phyloP scores from a whole-genome alignment of 495 filamentous ascomycete genomes.

The Trichoderma virens region DNA sequence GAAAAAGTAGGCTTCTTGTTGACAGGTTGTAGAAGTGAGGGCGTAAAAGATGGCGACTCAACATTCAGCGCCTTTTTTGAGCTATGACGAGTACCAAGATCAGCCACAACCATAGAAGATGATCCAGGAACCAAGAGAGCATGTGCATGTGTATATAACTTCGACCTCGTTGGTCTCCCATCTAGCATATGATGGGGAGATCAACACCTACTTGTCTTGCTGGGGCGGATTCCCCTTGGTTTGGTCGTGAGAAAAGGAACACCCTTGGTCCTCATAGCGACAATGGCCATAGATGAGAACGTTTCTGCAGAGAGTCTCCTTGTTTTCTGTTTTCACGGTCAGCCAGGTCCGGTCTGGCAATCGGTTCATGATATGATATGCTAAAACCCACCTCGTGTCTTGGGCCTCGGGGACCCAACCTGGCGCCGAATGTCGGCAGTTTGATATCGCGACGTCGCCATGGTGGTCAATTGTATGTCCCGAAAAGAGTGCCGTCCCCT shows the following conservation, averaged over 20 bases:
- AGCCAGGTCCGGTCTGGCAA: not conserved
- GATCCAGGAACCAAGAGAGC: not conserved
- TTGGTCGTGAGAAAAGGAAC: conserved; percentile 83
- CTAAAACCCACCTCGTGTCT: conserved; percentile 37
- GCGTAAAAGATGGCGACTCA: conserved; percentile 93
- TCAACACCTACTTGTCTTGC: conserved; percentile 46
- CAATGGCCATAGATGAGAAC: conserved; percentile 92
- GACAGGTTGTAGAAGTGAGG: conserved; percentile 42
- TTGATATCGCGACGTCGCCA: conserved; percentile 38
- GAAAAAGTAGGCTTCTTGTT: conserved; percentile 63
- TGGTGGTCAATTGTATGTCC: conserved; percentile 17
- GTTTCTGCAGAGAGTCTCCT: conserved; percentile 88
- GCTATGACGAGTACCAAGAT: conserved; percentile 22
- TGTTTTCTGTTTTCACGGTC: conserved; percentile 36
- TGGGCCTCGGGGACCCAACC: conserved; percentile 43
- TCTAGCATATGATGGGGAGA: not conserved
- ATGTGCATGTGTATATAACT: not conserved
- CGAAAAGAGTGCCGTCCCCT: conserved; percentile 16
- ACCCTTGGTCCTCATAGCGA: conserved; percentile 84
- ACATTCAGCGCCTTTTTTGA: conserved; percentile 83
- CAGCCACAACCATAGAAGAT: conserved; percentile 12
- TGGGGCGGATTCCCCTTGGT: conserved; percentile 46
- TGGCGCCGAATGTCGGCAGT: conserved; percentile 39
- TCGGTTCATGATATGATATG: not conserved
- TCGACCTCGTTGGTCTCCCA: not conserved